Evolutionary conservation across 768 basidiomycete species (phyloP).

Genomic region (Tricholoma saponaceum): DNA sequence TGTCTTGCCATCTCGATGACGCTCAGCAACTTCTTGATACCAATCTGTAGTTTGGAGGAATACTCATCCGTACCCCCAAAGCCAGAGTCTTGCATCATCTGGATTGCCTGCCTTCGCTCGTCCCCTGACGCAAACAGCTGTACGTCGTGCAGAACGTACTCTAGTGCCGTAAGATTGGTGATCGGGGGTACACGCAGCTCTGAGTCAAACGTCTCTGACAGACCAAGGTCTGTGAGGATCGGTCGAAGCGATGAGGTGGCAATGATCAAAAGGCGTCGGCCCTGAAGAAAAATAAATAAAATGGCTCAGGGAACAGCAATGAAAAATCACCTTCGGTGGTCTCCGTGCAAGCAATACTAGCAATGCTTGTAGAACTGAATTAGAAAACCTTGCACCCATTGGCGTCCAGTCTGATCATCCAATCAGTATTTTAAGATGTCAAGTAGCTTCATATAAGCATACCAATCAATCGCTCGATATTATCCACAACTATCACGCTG

Average conservation of each 20-base stretch:
- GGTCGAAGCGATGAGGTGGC: slow-evolving; percentile 88
- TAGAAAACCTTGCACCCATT: slow-evolving; percentile 95
- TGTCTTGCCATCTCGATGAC: slow-evolving; percentile 96
- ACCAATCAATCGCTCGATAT: slow-evolving; percentile 91
- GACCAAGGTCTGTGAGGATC: slow-evolving; percentile 83
- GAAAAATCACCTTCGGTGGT: slow-evolving; percentile 79
- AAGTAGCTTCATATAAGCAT: neutral
- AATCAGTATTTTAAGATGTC: neutral
- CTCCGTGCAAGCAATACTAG: slow-evolving; percentile 83
- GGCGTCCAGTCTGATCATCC: slow-evolving; percentile 81
- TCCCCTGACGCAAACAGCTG: slow-evolving; percentile 61
- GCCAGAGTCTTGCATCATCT: slow-evolving; percentile 70
- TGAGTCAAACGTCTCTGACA: slow-evolving; percentile 86
- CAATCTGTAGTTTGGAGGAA: slow-evolving; percentile 62
- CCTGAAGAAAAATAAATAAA: slow-evolving; percentile 39
- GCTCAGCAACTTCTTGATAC: slow-evolving; percentile 91
- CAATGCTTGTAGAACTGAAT: slow-evolving; percentile 85
- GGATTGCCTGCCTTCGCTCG: slow-evolving; percentile 56
- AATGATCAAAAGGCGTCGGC: slow-evolving; percentile 85
- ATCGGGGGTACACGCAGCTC: slow-evolving; percentile 85
- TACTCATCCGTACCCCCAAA: slow-evolving; percentile 48
- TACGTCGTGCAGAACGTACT: slow-evolving; percentile 73
- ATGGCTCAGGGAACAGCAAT: slow-evolving; percentile 4
- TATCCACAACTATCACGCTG: slow-evolving; percentile 95
- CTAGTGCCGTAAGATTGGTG: slow-evolving; percentile 64